Base-by-base conservation (phyloP, 768 basidiomycete genomes). In the Podaxis rugospora region DNA sequence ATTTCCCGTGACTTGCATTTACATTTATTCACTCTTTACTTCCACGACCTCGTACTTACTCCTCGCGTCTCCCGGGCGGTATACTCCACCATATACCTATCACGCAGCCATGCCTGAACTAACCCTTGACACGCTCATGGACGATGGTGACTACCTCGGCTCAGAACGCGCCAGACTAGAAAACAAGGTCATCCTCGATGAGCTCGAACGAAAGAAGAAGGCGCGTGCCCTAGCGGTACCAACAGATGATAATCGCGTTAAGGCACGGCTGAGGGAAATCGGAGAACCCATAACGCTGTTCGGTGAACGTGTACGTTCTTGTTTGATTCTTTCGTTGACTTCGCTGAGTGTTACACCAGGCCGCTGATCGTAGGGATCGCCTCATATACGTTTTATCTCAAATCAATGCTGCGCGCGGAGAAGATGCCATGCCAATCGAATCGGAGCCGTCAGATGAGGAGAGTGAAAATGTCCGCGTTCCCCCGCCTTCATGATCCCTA, bases 201-300 rank as follows among this genome's bases (percentile, higher is more conserved):
- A 97, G 74, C 86, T 99, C n/a, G 97, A 99, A 71, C 84, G 95
- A 65, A 97, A 96, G 82, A 97, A 97, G 80, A 90, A 93, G 68
- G 90, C 95, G 11, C 83, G 97, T 64, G 88, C 81, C 62, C 84
- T 98, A 76, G 97, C 95, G 5, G 94, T 98, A 9, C 97, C 97
- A 6, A 99, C 97, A 5, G 96, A 98, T 74, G 97, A 98, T 74
- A 90, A 86, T 68, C 88, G 90, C 65, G 97, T 99, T 68, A 90
- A 90, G 70, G 87, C 89, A 40, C 82, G 92, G 60, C 80, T 99
- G 61, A 81, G 97, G 59, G 93, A 96, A 75, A 88, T 97, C 66
- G 95, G 93, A 40, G 93, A 99, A 72, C 97, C 97, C 40, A 95
- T 98, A 68, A 98, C 95, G 4, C 81, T 98, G 27, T 99, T 98